Evolutionary conservation across 139 green algal species (phyloP), one percentile per base, ranked within the genome.

Genomic region (Coelastrella sp.): DNA sequence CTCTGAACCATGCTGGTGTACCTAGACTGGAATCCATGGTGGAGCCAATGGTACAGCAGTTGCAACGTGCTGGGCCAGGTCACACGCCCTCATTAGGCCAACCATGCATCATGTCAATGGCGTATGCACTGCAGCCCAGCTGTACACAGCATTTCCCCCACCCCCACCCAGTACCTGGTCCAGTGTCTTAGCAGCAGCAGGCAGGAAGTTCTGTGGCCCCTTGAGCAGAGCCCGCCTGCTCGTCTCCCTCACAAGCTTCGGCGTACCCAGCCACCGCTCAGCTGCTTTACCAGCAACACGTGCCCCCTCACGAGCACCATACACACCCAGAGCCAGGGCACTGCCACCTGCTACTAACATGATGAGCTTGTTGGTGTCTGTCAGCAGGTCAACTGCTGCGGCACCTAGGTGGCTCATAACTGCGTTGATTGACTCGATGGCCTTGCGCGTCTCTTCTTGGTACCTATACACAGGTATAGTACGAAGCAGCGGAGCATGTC

Each of bases 341-440:
- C 95, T 96, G 16, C 94, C 82, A 10, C 97, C 97, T 7, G 92
- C 97, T 68, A 98, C 94, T 14, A 93, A 65, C 58, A 94, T 95
- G 5, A 94, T 85, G 90, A 99, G 93, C 92, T 96, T 98, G 80
- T 97, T 93, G 5, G 61, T 92, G 88, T 99, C 98, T 5, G 94
- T 97, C 19, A 99, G 91, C 83, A 99, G 91, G 54, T 92, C 89
- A 10, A 90, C 92, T 4, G 92, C 93, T 4, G 92, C 95, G 14
- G 91, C 20, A 11, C 98, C 97, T 58, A 98, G 85, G 92, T 98
- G 95, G 16, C 54, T 61, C 91, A 99, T 98, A 0, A 96, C 95
- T 2, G 96, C 95, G 76, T 99, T 98, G 93, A 99, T 98, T 59
- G 95, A 94, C 92, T 98, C 96, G 10, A 99, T 81, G 66, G 92